phyloP scores from a whole-genome alignment of 441 rosid genomes.

The Breynia disticha region DNA sequence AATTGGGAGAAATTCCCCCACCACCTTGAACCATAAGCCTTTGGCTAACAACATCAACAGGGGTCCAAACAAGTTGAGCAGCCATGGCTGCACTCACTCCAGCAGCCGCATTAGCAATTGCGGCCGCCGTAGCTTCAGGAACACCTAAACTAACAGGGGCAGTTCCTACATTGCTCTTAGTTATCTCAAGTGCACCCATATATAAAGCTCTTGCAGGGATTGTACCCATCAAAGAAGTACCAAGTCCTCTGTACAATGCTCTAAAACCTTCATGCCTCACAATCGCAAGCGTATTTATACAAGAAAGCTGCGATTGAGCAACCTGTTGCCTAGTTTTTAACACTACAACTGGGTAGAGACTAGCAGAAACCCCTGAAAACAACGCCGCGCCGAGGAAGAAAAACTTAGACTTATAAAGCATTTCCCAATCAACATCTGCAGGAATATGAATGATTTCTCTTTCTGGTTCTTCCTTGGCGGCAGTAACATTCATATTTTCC shows the following conservation, averaged over 20 bases:
- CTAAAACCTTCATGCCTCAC: conserved; percentile 54
- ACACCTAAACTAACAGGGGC: conserved; percentile 56
- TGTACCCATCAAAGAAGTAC: conserved; percentile 76
- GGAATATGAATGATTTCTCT: no score
- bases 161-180: conserved; percentile 68
- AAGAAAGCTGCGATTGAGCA: conserved; percentile 40
- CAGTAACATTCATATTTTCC: no score
- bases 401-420: conserved; percentile 81
- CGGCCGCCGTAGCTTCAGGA: conserved; percentile 46
- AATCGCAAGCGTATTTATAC: conserved; percentile 38
- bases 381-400: conserved; percentile 84
- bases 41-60: conserved; percentile 82
- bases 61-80: conserved; percentile 87
- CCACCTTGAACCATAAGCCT: conserved; percentile 78
- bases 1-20: no score
- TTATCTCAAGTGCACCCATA: conserved; percentile 82
- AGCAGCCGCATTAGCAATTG: conserved; percentile 63
- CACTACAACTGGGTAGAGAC: conserved; percentile 67
- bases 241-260: conserved; percentile 73
- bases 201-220: conserved; percentile 80
- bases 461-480: no score
- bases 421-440: conserved; percentile 78
- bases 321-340: conserved; percentile 84
- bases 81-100: conserved; percentile 86
- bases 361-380: conserved; percentile 75